These are phyloP conservation scores for Amanita fuliginea DNA, from an alignment of 768 basidiomycete genomes.

Conservation along the genomic window DNA sequence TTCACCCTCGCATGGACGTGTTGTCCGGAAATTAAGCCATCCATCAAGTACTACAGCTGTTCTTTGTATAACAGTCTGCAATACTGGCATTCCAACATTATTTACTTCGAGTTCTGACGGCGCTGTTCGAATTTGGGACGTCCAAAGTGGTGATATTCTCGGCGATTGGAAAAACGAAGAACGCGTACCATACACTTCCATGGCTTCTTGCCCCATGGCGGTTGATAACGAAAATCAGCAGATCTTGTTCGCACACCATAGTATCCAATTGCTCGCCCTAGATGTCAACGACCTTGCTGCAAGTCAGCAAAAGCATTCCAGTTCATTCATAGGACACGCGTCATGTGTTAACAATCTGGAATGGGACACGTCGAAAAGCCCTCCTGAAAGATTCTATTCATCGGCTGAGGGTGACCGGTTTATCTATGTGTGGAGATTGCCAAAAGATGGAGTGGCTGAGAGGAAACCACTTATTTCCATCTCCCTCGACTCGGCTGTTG, in stretches of 20 bases:
- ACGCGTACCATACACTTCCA: conserved; percentile 43
- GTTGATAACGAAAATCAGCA: conserved; percentile 26
- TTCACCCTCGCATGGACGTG: conserved; percentile 47
- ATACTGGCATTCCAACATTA: conserved; percentile 21
- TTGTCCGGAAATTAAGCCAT: conserved; percentile 44
- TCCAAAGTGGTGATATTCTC: conserved; percentile 34
- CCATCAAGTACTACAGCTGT: conserved; percentile 43
- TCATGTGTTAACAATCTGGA: conserved; percentile 39
- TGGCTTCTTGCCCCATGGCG: conserved; percentile 30
- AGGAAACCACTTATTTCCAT: conserved; percentile 50
- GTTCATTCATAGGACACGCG: conserved; percentile 56
- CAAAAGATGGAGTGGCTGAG: conserved; percentile 26
- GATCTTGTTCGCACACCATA: conserved; percentile 49
- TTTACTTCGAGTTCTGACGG: conserved; percentile 55
- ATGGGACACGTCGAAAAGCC: conserved; percentile 35
- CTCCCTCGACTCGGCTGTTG: conserved; percentile 55
- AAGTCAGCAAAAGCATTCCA: conserved; percentile 26
- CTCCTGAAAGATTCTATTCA: conserved; percentile 41
- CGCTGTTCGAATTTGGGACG: conserved; percentile 46
- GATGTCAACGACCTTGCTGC: conserved; percentile 9
- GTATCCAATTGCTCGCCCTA: conserved; percentile 40
- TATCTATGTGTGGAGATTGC: conserved; percentile 49
- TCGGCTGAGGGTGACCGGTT: conserved; percentile 53
- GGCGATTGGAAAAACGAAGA: conserved; percentile 47
- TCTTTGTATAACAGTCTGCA: conserved; percentile 30